Evolutionary conservation across 2,329 filamentous ascomycete species (phyloP).

Genomic region (Talaromyces amestolkiae): DNA sequence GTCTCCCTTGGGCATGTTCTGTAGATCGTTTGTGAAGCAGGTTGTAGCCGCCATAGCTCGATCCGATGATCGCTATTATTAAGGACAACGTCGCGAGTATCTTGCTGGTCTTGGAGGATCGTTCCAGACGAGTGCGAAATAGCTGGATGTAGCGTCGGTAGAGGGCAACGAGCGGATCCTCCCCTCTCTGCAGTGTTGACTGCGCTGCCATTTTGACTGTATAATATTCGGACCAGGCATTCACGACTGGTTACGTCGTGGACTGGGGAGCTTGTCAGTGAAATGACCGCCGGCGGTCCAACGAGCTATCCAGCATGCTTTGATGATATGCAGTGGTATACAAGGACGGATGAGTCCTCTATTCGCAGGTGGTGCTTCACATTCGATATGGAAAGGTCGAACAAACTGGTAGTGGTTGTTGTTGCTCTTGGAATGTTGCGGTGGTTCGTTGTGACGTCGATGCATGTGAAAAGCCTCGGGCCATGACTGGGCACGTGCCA

Average conservation of each 20-base stretch:
- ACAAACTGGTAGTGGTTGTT: background rate
- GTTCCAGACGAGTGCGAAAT: conserved; percentile 53
- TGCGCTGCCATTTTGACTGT: conserved; percentile 71
- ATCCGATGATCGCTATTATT: conserved; percentile 71
- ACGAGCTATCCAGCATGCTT: conserved; percentile 15
- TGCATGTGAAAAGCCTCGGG: conserved; percentile 20
- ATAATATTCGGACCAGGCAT: background rate
- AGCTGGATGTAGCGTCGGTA: conserved; percentile 51
- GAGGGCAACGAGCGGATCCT: conserved; percentile 66
- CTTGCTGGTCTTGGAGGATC: conserved; percentile 67
- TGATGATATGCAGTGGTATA: background rate
- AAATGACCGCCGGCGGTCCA: conserved; percentile 14
- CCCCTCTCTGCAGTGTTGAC: conserved; percentile 71
- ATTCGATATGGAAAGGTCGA: background rate
- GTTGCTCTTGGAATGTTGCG: background rate
- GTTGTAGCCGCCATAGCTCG: conserved; percentile 73
- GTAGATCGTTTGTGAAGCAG: conserved; percentile 71
- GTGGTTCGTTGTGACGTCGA: conserved; percentile 17
- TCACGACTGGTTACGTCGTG: background rate
- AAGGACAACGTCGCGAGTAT: conserved; percentile 75
- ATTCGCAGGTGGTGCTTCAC: background rate
- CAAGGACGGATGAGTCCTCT: background rate
- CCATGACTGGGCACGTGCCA: conserved; percentile 18
- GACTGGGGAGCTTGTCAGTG: conserved; percentile 6
- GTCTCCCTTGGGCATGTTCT: conserved; percentile 78